A percentile compares a stretch with the other conserved stretches of the same genome.
Evolutionary conservation across 2,329 filamentous ascomycete genomes (phyloP).

Genomic region (Verticillium nonalfalfae): DNA sequence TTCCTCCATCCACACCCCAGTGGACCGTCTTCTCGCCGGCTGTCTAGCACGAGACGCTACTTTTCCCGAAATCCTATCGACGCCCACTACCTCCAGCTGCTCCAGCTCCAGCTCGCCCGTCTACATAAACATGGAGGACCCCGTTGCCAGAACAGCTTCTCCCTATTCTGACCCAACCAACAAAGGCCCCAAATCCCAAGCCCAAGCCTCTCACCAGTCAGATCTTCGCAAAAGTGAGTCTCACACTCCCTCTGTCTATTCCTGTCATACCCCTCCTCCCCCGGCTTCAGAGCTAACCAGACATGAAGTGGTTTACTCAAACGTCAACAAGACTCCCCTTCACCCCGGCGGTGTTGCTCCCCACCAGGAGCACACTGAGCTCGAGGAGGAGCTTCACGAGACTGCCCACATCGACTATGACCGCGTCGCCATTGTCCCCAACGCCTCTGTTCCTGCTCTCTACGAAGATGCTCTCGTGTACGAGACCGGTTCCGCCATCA

Average conservation of each 20-base stretch:
- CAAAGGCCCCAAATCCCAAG: conserved; percentile 31
- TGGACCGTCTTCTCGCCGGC: background rate
- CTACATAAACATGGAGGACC: conserved; percentile 32
- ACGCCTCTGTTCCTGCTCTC: conserved; percentile 88
- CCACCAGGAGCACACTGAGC: conserved; percentile 83
- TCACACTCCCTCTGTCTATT: conserved; percentile 4
- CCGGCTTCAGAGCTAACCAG: background rate
- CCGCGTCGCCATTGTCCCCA: conserved; percentile 94
- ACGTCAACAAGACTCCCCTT: conserved; percentile 85
- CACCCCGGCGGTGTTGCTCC: conserved; percentile 90
- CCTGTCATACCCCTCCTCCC: background rate
- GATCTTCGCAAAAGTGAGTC: conserved; percentile 36
- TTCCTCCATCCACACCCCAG: background rate
- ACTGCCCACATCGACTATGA: conserved; percentile 99
- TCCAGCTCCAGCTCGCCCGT: background rate
- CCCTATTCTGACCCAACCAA: conserved; percentile 29
- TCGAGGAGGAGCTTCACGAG: conserved; percentile 91
- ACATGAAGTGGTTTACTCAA: conserved; percentile 44
- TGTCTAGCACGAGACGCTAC: background rate
- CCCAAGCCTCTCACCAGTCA: conserved; percentile 23
- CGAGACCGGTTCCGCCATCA: conserved; percentile 96
- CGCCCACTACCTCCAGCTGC: background rate
- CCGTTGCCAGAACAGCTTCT: conserved; percentile 29
- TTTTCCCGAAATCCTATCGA: conserved; percentile 7
- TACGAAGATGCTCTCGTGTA: conserved; percentile 99